Evolutionary conservation across 768 basidiomycete genomes (phyloP).

Genomic region (Asterophora lycoperdoides): DNA sequence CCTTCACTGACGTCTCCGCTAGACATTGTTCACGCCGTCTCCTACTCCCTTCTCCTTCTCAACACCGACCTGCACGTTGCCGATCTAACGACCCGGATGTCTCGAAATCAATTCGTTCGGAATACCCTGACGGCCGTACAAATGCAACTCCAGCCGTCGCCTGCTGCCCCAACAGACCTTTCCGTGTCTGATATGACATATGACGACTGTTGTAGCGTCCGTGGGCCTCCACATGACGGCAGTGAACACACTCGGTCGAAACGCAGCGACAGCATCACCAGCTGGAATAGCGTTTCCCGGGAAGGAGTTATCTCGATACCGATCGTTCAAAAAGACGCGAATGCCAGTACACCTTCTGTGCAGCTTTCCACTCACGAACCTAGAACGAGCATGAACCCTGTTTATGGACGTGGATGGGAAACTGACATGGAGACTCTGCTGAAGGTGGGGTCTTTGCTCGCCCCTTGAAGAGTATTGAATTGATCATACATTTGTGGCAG

Average conservation of each 20-base stretch:
- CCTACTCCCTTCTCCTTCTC: conserved; percentile 87
- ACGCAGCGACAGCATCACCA: conserved; percentile 78
- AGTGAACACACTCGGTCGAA: conserved; percentile 58
- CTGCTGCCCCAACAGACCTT: conserved; percentile 37
- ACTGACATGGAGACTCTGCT: conserved; percentile 80
- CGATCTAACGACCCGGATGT: conserved; percentile 86
- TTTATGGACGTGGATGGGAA: conserved; percentile 76
- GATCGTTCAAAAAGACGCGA: conserved; percentile 36
- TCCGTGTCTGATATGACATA: conserved; percentile 61
- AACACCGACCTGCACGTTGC: conserved; percentile 99
- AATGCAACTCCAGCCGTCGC: conserved; percentile 61
- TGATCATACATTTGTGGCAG: conserved; percentile 32
- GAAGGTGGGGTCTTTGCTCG: conserved; percentile 50
- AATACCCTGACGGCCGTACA: conserved; percentile 89
- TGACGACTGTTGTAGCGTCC: conserved; percentile 63
- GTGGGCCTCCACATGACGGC: conserved; percentile 52
- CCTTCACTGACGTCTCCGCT: conserved; percentile 3
- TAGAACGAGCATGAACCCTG: conserved; percentile 25
- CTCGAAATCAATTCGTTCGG: conserved; percentile 83
- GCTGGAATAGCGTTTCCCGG: conserved; percentile 75
- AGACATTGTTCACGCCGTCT: conserved; percentile 94
- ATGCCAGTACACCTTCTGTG: conserved; percentile 64
- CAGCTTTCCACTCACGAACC: conserved; percentile 44
- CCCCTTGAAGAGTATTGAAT: background rate
- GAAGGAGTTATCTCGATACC: conserved; percentile 48